Conservation (phyloP, 495 filamentous ascomycete species). For the Lentithecium fluviatile region DNA sequence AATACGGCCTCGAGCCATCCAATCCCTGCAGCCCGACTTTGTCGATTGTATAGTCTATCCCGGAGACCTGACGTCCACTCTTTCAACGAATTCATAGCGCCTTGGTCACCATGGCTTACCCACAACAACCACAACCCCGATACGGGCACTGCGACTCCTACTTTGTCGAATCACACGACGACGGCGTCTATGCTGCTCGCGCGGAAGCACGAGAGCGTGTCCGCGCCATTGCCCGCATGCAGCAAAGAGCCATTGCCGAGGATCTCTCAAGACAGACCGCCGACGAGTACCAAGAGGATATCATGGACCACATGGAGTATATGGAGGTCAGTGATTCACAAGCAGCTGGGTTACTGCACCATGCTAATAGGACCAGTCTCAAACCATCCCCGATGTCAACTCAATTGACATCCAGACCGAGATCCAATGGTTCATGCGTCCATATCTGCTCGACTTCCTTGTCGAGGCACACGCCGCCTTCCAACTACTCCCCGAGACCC, state of each 20-base stretch:
- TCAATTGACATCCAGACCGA: slow-evolving; percentile 98
- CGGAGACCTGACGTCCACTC: slow-evolving; percentile 45
- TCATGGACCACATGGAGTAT: slow-evolving; percentile 86
- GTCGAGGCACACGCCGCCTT: slow-evolving; percentile 96
- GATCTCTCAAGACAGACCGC: slow-evolving; percentile 77
- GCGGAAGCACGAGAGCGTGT: slow-evolving; percentile 62
- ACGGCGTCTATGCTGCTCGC: slow-evolving; percentile 48
- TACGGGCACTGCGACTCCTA: slow-evolving; percentile 65
- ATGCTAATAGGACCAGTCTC: slow-evolving; percentile 56
- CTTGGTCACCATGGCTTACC: slow-evolving; percentile 64
- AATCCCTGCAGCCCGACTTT: slow-evolving; percentile 32
- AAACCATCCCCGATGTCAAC: slow-evolving; percentile 91
- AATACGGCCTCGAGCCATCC: slow-evolving; percentile 39
- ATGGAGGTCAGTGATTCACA: slow-evolving; percentile 74
- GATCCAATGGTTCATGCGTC: slow-evolving; percentile 99
- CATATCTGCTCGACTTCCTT: slow-evolving; percentile 96
- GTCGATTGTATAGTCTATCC: slow-evolving; percentile 35
- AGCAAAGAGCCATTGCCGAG: slow-evolving; percentile 79
- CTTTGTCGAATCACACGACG: slow-evolving; percentile 84
- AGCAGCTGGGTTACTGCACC: slow-evolving; percentile 6
- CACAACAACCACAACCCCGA: slow-evolving; percentile 42
- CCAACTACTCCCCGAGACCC: slow-evolving; percentile 86
- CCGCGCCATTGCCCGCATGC: slow-evolving; percentile 69
- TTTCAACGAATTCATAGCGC: slow-evolving; percentile 29
- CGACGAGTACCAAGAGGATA: slow-evolving; percentile 89